Base-by-base conservation (phyloP, 257 asterid species). In the Solanum sparsipilum region DNA sequence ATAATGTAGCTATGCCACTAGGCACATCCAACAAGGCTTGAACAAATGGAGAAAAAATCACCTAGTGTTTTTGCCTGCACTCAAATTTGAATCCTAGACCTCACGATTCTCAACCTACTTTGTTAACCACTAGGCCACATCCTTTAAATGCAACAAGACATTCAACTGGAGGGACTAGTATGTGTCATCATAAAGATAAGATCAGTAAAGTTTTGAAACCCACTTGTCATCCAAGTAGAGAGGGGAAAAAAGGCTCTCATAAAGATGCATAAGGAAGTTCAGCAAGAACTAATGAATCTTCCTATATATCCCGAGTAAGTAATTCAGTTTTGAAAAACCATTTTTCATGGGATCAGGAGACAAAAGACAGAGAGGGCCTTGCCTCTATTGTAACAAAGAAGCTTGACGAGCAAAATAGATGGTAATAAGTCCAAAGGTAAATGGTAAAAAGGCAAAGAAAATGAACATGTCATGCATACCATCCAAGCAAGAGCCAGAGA, bases 401-500 rank as follows among this genome's bases (percentile, higher is more conserved):
- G 41, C 29, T 29, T 81, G 41, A 81, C 27, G 13, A 81, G 85
- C 7, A 81, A 81, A 44, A 29, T 32, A 18, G 68, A 81, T 81
- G 67, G 85, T 23, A 36, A 36, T 12, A 76, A 48, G 58, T 38
- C 32, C 46, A 76, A 75, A 39, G 34, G 21, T 13, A 38, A 38
- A 38, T 76, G 84, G 58, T 32, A 39, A 31, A 81, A 81, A 81
- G 65, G 85, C 68, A 46, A 81, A 81, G 85, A 46, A 81, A 46
- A 16, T 25, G 38, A 81, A 46, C 25, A 85, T 67, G 84, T 63
- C 20, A 38, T 78, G 39, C 86, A 87, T 94, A 97, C 99, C 99
- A 97, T 92, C 99, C 99, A 46, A 94, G 92, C 87, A 97, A 93
- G 81, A 97, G 98, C 86, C 88, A 90, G 4, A 94, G 89, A 36